These are phyloP conservation scores for Filosporella fistucella DNA, from an alignment of 495 filamentous ascomycete species.

Conservation along the genomic window DNA sequence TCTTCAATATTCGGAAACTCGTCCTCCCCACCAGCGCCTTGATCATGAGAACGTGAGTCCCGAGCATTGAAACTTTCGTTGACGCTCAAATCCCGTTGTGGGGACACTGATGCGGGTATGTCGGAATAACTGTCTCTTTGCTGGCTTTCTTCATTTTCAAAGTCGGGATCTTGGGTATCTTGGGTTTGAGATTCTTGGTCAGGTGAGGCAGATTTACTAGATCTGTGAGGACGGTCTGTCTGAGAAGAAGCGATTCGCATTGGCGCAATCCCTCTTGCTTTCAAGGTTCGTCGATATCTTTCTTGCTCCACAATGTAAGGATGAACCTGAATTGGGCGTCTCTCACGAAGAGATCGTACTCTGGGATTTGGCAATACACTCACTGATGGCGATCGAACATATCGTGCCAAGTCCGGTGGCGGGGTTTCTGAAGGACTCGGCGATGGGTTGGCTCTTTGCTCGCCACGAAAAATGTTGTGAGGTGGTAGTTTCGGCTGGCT, in stretches of 20 bases:
- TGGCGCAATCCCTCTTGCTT: constrained; percentile 58
- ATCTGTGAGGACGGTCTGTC: constrained; percentile 25
- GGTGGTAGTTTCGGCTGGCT: constrained; percentile 3
- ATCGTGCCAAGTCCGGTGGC: no score
- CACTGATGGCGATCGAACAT: no score
- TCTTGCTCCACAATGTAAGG: constrained; percentile 66
- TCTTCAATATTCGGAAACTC: constrained; percentile 33
- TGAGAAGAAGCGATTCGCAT: constrained; percentile 42
- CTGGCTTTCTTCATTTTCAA: constrained; percentile 22
- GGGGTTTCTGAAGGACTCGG: no score
- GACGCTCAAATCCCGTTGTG: background rate
- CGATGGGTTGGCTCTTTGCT: no score
- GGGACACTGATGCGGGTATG: background rate
- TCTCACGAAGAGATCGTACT: constrained; percentile 45
- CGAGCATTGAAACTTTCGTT: constrained; percentile 23
- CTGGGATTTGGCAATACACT: background rate
- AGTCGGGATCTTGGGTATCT: constrained; percentile 18
- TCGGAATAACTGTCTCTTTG: constrained; percentile 16
- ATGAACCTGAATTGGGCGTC: constrained; percentile 72
- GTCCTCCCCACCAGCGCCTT: constrained; percentile 27
- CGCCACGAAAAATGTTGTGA: background rate
- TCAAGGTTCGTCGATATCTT: constrained; percentile 57
- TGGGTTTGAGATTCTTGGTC: constrained; percentile 19
- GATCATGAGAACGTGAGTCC: background rate
- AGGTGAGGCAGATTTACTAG: constrained; percentile 7